Evolutionary conservation across 345 rosid species (phyloP).

Genomic region (Salix exigua): DNA sequence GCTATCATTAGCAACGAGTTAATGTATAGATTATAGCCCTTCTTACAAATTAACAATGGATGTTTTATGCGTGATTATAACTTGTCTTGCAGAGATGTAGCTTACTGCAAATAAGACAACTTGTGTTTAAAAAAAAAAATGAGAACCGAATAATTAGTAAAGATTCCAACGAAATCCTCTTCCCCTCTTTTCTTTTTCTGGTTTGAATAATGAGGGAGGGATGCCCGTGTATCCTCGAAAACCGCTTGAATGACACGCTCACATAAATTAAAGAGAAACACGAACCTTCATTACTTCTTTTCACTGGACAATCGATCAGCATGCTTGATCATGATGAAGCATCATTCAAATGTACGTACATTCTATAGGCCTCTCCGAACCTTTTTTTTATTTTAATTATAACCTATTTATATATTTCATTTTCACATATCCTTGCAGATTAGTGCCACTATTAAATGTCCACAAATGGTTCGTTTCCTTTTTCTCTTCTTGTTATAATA

Average conservation of each 20-base stretch:
- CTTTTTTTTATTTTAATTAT: neutral
- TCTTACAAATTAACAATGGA: too few relatives aligned
- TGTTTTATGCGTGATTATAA: too few relatives aligned
- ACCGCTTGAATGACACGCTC: neutral
- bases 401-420: neutral
- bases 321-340: neutral
- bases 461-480: neutral
- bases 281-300: neutral
- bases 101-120: too few relatives aligned
- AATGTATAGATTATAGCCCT: too few relatives aligned
- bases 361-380: constrained; percentile 3
- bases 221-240: neutral
- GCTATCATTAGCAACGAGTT: too few relatives aligned
- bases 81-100: too few relatives aligned
- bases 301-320: constrained; percentile 4
- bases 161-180: too few relatives aligned
- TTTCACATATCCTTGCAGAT: constrained; percentile 1
- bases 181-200: too few relatives aligned
- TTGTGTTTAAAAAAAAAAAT: too few relatives aligned
- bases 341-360: neutral
- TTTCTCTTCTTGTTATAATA: neutral
- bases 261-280: neutral
- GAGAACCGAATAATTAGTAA: too few relatives aligned
- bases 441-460: neutral
- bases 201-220: neutral